Conservation (phyloP, 1,284 basidiomycete genomes). For the Xanthoconium separans region DNA sequence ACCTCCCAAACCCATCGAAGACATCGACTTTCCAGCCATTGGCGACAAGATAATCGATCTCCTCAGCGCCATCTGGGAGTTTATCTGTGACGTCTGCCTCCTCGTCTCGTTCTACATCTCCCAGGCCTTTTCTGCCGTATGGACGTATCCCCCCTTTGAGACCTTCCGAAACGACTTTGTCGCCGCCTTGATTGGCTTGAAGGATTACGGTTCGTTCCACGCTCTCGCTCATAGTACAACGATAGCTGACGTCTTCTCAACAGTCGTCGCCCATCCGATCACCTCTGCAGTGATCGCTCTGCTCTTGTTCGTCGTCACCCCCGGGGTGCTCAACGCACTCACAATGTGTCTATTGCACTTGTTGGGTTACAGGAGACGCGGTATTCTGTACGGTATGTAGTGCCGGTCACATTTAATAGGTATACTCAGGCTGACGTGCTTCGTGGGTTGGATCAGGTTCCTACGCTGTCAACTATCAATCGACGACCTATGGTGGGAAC, state of each 20-base stretch:
- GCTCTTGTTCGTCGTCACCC: conserved; percentile 13
- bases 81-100: conserved; percentile 8
- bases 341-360: background rate
- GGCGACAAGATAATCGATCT: conserved; percentile 13
- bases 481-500: conserved; percentile 23
- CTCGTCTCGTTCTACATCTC: conserved; percentile 15
- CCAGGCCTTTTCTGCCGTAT: conserved; percentile 10
- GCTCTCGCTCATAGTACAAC: background rate
- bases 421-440: background rate
- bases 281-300: conserved; percentile 9
- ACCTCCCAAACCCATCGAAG: conserved; percentile 20
- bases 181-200: conserved; percentile 10
- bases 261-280: conserved; percentile 18
- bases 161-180: conserved; percentile 21
- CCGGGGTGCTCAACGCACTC: conserved; percentile 2
- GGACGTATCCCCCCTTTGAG: conserved; percentile 29
- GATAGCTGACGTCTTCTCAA: background rate
- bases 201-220: conserved; percentile 13
- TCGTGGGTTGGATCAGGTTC: conserved; percentile 5
- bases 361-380: background rate
- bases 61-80: conserved; percentile 15
- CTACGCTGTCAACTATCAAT: conserved; percentile 18
- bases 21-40: conserved; percentile 22
- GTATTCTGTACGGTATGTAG: conserved; percentile 15
- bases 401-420: background rate